A percentile compares a stretch with the other conserved stretches of the same genome.
Evolutionary conservation across 805 yeast genomes (phyloP).

Genomic region (Candida caryicola): DNA sequence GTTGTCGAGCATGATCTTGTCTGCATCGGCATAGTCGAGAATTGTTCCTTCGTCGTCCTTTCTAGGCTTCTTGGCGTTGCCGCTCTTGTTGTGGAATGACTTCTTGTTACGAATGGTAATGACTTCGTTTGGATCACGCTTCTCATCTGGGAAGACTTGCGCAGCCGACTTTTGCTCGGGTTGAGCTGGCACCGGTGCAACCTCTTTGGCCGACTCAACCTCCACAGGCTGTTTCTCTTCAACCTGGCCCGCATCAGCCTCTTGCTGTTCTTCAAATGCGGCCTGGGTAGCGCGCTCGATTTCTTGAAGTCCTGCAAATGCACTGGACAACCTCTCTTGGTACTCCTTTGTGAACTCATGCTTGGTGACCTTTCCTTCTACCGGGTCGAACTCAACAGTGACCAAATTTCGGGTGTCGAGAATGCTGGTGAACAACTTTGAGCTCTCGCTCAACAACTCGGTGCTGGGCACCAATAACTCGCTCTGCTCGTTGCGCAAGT

Average conservation of each 20-base stretch:
- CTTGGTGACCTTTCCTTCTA: conserved; percentile 11
- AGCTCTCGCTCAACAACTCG: conserved; percentile 7
- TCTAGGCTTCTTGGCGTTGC: conserved; percentile 6
- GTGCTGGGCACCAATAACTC: conserved; percentile 8
- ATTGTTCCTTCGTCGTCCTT: conserved; percentile 9
- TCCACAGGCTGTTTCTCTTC: conserved; percentile 7
- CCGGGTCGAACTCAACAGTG: conserved; percentile 1
- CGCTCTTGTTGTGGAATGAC: conserved; percentile 7
- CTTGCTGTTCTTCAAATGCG: conserved; percentile 6
- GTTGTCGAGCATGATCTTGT: conserved; percentile 36
- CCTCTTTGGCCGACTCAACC: conserved; percentile 4
- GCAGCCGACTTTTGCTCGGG: conserved; percentile 1
- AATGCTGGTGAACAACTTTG: conserved; percentile 17
- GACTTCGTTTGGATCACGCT: conserved; percentile 33
- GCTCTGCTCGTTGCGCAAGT: conserved; percentile 10
- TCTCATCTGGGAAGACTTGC: conserved; percentile 1
- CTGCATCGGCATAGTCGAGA: conserved; percentile 46
- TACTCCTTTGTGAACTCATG: conserved; percentile 18
- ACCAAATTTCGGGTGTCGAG: conserved; percentile 2
- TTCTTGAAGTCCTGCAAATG: conserved; percentile 13
- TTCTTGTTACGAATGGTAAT: conserved; percentile 35
- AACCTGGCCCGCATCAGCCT: conserved; percentile 10
- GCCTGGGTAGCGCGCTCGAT: conserved; percentile 3
- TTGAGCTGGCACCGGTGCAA: conserved; percentile 1
- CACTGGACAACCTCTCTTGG: conserved; percentile 12